Conservation (phyloP, 257 asterid genomes). For the Przewalskia tangutica region DNA sequence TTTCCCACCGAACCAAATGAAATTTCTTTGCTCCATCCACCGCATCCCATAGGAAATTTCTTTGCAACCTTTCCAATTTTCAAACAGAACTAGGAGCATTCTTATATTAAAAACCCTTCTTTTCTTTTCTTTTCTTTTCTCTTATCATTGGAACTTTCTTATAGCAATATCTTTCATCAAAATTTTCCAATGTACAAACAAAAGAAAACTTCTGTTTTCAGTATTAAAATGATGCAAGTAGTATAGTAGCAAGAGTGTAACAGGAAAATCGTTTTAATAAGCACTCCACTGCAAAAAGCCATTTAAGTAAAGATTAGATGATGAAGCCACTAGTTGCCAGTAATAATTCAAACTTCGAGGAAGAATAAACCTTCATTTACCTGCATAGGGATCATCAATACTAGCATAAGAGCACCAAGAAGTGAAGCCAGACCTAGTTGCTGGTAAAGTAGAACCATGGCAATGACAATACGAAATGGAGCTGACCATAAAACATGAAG, state of each 20-base stretch:
- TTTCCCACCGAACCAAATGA: too few relatives aligned
- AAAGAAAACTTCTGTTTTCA: not conserved
- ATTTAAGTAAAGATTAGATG: not conserved
- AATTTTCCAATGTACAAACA: too few relatives aligned
- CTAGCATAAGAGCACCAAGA: slow-evolving; percentile 63
- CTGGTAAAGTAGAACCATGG: slow-evolving; percentile 87
- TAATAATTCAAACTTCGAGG: slow-evolving; percentile 1
- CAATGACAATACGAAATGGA: slow-evolving; percentile 73
- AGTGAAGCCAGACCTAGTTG: slow-evolving; percentile 90
- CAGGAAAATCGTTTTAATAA: not conserved
- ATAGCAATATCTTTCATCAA: too few relatives aligned
- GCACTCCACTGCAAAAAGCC: not conserved
- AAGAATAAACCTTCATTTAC: slow-evolving; percentile 26
- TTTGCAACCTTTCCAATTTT: too few relatives aligned
- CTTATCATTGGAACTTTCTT: too few relatives aligned
- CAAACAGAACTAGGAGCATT: too few relatives aligned
- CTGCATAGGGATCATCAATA: slow-evolving; percentile 83
- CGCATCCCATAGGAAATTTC: too few relatives aligned
- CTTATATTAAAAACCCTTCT: too few relatives aligned
- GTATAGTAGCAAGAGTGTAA: not conserved
- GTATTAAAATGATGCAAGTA: not conserved
- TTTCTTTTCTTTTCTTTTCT: too few relatives aligned
- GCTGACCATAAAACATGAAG: slow-evolving; percentile 91
- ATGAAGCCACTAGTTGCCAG: not conserved
- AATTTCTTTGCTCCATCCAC: too few relatives aligned